Evolutionary conservation across 345 rosid genomes (phyloP).

Genomic region (Pistacia vera): DNA sequence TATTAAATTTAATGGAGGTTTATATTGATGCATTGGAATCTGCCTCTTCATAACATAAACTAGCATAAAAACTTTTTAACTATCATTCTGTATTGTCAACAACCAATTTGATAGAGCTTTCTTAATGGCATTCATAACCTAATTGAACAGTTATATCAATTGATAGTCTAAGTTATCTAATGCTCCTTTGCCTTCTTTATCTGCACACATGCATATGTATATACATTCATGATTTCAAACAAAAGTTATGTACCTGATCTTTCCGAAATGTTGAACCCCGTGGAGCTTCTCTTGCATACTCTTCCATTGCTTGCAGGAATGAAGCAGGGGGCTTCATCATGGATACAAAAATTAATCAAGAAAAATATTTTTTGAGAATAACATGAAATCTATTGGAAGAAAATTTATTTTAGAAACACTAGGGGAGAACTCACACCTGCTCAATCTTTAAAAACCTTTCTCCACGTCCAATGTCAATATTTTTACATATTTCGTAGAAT

Average conservation of each 20-base stretch:
- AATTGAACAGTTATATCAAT: not conserved
- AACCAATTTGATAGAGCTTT: not conserved
- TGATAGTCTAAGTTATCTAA: not conserved
- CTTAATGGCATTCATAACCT: not conserved
- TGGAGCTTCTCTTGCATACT: constrained; percentile 89
- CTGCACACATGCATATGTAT: not conserved
- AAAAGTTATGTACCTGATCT: constrained; percentile 60
- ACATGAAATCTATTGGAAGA: not conserved
- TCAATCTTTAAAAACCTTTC: constrained; percentile 84
- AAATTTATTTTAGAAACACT: constrained; percentile 11
- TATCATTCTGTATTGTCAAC: not conserved
- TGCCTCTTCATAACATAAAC: not conserved
- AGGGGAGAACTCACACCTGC: constrained; percentile 61
- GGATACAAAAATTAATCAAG: constrained; percentile 10
- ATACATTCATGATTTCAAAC: not conserved
- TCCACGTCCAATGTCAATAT: constrained; percentile 78
- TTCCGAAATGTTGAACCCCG: constrained; percentile 54
- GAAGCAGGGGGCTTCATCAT: constrained; percentile 69
- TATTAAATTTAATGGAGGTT: not conserved
- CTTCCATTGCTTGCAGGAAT: constrained; percentile 98
- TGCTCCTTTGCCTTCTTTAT: not conserved
- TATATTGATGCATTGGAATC: not conserved
- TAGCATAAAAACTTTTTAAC: not conserved
- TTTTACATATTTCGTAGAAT: constrained; percentile 93
- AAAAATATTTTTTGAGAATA: not conserved